These are phyloP conservation scores for Ophiostoma ips DNA, from an alignment of 2,329 filamentous ascomycete genomes.

Conservation along the genomic window DNA sequence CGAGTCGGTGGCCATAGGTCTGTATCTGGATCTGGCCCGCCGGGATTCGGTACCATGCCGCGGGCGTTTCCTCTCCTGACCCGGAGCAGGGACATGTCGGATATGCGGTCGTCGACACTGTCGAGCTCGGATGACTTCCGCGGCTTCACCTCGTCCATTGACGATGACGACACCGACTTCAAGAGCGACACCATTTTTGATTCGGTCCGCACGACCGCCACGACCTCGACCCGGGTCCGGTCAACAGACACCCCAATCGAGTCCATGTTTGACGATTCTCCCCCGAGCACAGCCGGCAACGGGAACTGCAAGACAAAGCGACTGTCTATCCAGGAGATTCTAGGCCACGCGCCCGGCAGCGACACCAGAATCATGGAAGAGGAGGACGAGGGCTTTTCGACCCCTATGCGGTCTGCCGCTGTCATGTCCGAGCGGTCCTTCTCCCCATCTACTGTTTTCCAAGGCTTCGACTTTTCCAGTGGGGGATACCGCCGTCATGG, in stretches of 20 bases:
- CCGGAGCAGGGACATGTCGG: slow-evolving; percentile 25
- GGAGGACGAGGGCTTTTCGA: slow-evolving; percentile 44
- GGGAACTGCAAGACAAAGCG: slow-evolving; percentile 37
- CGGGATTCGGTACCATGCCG: slow-evolving; percentile 12
- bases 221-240: slow-evolving; percentile 51
- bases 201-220: slow-evolving; percentile 58
- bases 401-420: slow-evolving; percentile 28
- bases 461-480: neutral
- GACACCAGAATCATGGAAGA: slow-evolving; percentile 48
- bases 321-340: slow-evolving; percentile 44
- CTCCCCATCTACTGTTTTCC: slow-evolving; percentile 3
- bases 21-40: neutral
- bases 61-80: slow-evolving; percentile 22
- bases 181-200: slow-evolving; percentile 67
- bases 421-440: neutral
- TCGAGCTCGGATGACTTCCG: slow-evolving; percentile 54
- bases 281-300: slow-evolving; percentile 42
- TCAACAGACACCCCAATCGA: slow-evolving; percentile 59
- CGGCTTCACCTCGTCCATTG: slow-evolving; percentile 45
- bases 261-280: slow-evolving; percentile 71
- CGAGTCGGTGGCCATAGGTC: slow-evolving; percentile 2
- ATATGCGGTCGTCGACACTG: slow-evolving; percentile 48
- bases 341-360: slow-evolving; percentile 40
- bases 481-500: neutral
- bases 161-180: slow-evolving; percentile 67